Base-by-base conservation (phyloP, 305 asterid genomes). In the Fraxinus nigra region DNA sequence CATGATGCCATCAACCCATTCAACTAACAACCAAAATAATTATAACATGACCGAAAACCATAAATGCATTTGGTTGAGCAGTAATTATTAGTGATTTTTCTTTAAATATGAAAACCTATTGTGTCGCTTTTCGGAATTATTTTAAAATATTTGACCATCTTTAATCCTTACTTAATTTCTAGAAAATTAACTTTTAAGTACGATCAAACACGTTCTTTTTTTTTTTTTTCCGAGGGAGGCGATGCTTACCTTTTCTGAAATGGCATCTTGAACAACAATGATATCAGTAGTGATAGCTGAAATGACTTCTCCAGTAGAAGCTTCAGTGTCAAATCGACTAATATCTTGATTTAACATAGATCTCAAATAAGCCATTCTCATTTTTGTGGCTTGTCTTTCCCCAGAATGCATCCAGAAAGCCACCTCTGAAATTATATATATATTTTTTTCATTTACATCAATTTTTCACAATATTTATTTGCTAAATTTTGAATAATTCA, bases 321-420 rank as follows among this genome's bases (percentile, higher is more conserved):
- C 84, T 75, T 97, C 98, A 0, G 96, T 94, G 65, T 97, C 99
- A 24, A 97, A 97, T 18, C 89, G 86, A 83, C 97, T 89, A 30
- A 97, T 92, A 14, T 97, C 99, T 86, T 97, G 98, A 86, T 85
- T 94, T 30, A 97, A 81, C 97, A 97, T 93, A 9, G 91, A 87
- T 78, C 89, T 88, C 80, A 96, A 51, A 85, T 96, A 96, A 2
- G 98, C 96, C 95, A 93, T 92, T 87, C 99, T 93, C 97, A 96
- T 96, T 67, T 96, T 94, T 7, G 96, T 94, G 2, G 99, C 99
- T 89, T 96, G 99, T 70, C 99, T 88, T 82, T 96, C 99, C 73
- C 99, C 99, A 14, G 91, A 86, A 37, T 96, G 87, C 99, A 96
- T 96, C 99, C 99, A 96, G 85, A 97, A 96, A 9, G 95, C 97